Evolutionary conservation across 495 filamentous ascomycete genomes (phyloP).

Genomic region (Daldinia bambusicola): DNA sequence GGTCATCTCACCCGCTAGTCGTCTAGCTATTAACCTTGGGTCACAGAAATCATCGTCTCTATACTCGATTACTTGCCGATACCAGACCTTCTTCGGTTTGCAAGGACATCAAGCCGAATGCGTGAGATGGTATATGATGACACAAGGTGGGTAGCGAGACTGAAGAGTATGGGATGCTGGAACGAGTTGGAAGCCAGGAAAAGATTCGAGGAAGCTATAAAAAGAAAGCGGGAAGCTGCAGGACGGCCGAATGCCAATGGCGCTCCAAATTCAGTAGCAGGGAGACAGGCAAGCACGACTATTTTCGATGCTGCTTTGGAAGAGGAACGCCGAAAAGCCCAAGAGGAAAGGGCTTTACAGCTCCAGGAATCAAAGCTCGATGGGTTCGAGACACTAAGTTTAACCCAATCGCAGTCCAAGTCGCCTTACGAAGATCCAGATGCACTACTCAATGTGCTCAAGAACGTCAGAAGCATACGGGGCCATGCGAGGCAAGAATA

Average conservation of each 20-base stretch:
- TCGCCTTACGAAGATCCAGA: slow-evolving; percentile 63
- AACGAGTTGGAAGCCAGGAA: slow-evolving; percentile 86
- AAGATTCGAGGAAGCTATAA: slow-evolving; percentile 77
- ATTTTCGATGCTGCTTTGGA: slow-evolving; percentile 75
- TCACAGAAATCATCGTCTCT: slow-evolving; percentile 82
- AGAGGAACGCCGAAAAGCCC: slow-evolving; percentile 60
- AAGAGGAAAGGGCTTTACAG: slow-evolving; percentile 30
- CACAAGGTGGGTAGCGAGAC: slow-evolving; percentile 86
- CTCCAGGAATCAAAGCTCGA: slow-evolving; percentile 45
- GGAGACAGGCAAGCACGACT: slow-evolving; percentile 57
- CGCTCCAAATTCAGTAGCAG: slow-evolving; percentile 28
- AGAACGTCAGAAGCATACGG: slow-evolving; percentile 77
- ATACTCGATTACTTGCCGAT: slow-evolving; percentile 91
- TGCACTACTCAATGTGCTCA: slow-evolving; percentile 71
- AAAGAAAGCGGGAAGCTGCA: slow-evolving; percentile 68
- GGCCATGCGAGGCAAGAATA: slow-evolving; percentile 91
- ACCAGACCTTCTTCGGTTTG: slow-evolving; percentile 83
- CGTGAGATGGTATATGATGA: slow-evolving; percentile 99
- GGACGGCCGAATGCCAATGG: slow-evolving; percentile 40
- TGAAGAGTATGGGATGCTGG: slow-evolving; percentile 91
- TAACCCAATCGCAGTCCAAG: slow-evolving; percentile 49
- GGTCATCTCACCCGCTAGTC: neutral
- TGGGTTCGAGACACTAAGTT: slow-evolving; percentile 54
- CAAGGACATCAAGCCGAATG: slow-evolving; percentile 87
- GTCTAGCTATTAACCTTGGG: slow-evolving; percentile 25